Evolutionary conservation across 371 early-diverging fungal species (phyloP).

Genomic region (Mortierella sp.): DNA sequence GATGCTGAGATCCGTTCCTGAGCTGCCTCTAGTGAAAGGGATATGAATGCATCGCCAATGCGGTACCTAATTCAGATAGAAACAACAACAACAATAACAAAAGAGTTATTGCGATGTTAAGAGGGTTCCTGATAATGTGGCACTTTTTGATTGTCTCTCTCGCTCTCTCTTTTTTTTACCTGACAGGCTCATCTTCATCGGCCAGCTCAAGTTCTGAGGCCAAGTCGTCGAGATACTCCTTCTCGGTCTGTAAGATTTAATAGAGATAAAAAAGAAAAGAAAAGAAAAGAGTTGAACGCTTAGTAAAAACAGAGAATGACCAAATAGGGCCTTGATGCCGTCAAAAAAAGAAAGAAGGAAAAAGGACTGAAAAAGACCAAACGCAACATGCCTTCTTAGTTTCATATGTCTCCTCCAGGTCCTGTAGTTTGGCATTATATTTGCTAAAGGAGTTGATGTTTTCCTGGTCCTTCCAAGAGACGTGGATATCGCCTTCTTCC

Average conservation of each 20-base stretch:
- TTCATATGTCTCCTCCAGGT: conserved; percentile 82
- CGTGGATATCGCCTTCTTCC: conserved; percentile 89
- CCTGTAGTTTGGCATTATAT: conserved; percentile 81
- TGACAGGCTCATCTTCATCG: conserved; percentile 89
- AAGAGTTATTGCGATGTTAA: background rate
- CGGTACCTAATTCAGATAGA: conserved; percentile 66
- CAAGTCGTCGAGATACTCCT: conserved; percentile 94
- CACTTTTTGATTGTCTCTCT: background rate
- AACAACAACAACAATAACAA: conserved; percentile 4
- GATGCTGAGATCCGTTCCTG: conserved; percentile 78
- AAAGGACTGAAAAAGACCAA: background rate
- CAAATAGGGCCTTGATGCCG: background rate
- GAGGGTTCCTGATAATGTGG: background rate
- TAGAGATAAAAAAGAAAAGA: conserved; percentile 2
- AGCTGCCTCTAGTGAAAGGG: conserved; percentile 77
- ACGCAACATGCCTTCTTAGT: conserved; percentile 74
- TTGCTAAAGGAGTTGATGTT: conserved; percentile 94
- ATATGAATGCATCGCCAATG: conserved; percentile 91
- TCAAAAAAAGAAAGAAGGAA: background rate
- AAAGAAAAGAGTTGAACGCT: background rate
- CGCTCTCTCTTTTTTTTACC: conserved; percentile 39
- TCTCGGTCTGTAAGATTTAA: conserved; percentile 61
- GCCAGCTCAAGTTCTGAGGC: conserved; percentile 89
- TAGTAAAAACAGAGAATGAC: background rate
- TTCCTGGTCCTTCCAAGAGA: conserved; percentile 94